Conservation (phyloP, 257 asterid genomes). For the Euphrasia confusa region DNA sequence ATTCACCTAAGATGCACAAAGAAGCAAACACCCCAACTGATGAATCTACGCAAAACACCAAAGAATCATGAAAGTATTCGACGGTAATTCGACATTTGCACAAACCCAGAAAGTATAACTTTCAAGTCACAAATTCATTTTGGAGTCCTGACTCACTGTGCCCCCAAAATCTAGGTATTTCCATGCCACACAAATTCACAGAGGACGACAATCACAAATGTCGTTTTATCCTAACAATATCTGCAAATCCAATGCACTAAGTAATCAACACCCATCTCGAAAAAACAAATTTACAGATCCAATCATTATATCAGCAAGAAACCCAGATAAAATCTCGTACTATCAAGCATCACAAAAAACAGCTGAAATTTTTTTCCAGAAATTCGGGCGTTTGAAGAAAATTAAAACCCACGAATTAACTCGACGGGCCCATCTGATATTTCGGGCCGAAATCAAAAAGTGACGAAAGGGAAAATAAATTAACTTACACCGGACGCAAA, state of each 20-base stretch:
- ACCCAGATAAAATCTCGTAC: constrained; percentile 4
- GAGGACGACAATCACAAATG: constrained; percentile 3
- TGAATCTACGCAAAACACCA: constrained; percentile 18
- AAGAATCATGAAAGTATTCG: not conserved
- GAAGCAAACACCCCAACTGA: not conserved
- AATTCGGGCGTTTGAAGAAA: constrained; percentile 12
- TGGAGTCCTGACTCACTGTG: not conserved
- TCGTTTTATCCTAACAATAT: not conserved
- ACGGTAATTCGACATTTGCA: constrained; percentile 1
- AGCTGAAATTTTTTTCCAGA: constrained; percentile 22
- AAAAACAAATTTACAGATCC: constrained; percentile 32
- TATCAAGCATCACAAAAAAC: constrained; percentile 7
- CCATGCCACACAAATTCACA: constrained; percentile 6
- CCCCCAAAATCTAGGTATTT: not conserved
- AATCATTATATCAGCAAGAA: constrained; percentile 14
- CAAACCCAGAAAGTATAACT: constrained; percentile 4
- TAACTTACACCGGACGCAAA: constrained; percentile 59
- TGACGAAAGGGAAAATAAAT: constrained; percentile 8
- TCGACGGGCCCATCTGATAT: constrained; percentile 3
- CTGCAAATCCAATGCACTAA: not conserved
- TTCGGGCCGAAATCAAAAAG: not conserved
- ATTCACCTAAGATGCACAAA: not conserved
- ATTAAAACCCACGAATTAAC: constrained; percentile 8
- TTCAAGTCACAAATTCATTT: not conserved
- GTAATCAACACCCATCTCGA: constrained; percentile 11